Base-by-base conservation (phyloP, 371 early-diverging fungal genomes). In the Antonospora locustae region DNA sequence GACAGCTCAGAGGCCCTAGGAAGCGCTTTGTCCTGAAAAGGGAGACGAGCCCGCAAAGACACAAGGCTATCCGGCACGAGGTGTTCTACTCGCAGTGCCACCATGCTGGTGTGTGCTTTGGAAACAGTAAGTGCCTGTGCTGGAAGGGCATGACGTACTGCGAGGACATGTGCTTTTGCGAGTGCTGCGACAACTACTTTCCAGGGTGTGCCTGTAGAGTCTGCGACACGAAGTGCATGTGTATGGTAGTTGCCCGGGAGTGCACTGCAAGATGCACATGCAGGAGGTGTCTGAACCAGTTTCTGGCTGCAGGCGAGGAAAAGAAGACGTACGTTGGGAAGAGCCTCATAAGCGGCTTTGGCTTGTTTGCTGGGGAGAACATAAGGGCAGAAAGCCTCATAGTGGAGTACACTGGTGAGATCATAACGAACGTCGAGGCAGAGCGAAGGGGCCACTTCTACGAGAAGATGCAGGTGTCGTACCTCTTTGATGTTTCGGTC, bases 381-480 rank as follows among this genome's bases (percentile, higher is more conserved):
- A 79, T 87, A 28, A 67, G 71, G 45, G 72, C 75, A 34, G 82
- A 79, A 24, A 70, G 69, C 23, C 69, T 87, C 19, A 77, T 90
- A 16, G 78, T 82, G 48, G 88, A 90, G 65, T 87, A 88, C 69
- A 77, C 81, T 3, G 88, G 90, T 1, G 88, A 88, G 58, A 77
- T 88, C 17, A 84, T 90, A 27, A 79, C 81, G 0, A 50, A 58
- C 22, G 45, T 49, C 16, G 67, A 66, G 34, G 66, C 67, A 7
- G 65, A 71, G 17, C 49, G 64, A 53, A 49, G 71, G 25, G 67
- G 61, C 0, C 30, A 48, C 20, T 66, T 67, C 48, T 67, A 67
- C 40, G 71, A 71, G 32, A 40, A 51, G n/a, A 71, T 44, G 29
- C 45, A 61, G 9, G 17, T 17, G 16, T 55, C 59, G 0, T 70